Evolutionary conservation across 83 land plant species (phyloP).

Genomic region (Diphasiastrum complanatum): DNA sequence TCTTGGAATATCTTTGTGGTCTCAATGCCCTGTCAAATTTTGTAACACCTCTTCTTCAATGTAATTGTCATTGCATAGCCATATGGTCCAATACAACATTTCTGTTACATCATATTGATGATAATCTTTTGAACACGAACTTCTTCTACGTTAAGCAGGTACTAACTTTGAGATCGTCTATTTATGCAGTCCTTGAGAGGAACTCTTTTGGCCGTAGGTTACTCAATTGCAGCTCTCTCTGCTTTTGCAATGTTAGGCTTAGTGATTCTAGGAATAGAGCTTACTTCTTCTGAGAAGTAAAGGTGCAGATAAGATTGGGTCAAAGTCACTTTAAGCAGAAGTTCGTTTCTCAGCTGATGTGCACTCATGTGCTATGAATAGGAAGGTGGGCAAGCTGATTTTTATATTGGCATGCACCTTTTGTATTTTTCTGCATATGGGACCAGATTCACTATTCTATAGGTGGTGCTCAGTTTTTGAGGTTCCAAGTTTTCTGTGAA

Average conservation of each 20-base stretch:
- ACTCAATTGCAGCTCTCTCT: conserved; percentile 46
- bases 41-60: no score
- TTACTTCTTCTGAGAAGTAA: conserved; percentile 18
- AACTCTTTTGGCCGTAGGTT: conserved; percentile 46
- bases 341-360: no score
- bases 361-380: no score
- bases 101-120: neutral
- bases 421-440: no score
- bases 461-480: no score
- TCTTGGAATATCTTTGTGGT: neutral
- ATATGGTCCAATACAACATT: neutral
- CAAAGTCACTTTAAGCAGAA: no score
- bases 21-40: neutral
- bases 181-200: conserved; percentile 61
- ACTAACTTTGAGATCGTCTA: neutral
- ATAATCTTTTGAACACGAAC: neutral
- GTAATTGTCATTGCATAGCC: no score
- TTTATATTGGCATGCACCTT: no score
- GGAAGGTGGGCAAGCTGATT: no score
- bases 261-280: conserved; percentile 39
- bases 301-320: no score
- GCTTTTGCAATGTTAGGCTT: conserved; percentile 45
- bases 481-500: no score
- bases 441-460: no score
- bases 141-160: neutral